Base-by-base conservation (phyloP, 805 yeast genomes). In the Wickerhamomyces queroliae region DNA sequence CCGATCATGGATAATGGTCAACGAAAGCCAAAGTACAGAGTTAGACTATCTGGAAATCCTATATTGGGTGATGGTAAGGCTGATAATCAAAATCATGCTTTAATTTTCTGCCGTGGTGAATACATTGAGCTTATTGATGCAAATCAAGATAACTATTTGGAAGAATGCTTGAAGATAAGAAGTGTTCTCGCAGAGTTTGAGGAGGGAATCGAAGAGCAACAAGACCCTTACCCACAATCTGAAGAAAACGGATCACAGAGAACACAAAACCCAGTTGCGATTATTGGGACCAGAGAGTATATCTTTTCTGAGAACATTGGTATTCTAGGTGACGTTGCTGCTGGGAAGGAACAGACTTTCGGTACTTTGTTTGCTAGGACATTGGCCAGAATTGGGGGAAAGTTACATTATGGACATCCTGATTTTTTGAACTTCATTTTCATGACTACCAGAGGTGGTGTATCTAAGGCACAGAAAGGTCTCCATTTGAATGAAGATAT, bases 401-500 rank as follows among this genome's bases (percentile, higher is more conserved):
- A 85, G 56, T 69, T 85, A 37, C 95, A 85, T 57, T 85, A 85
- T 64, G 95, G 95, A 7, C 95, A 85, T 58, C 95, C 95, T 25
- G 95, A 85, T 62, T 82, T 85, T 62, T 64, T 85, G 52, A 83
- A 84, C 51, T 73, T 78, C 10, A 66, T 82, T 1, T 85, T 80
- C 56, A 82, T 85, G 90, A 76, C 85, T 4, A 84, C 93, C 2
- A 68, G 95, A 62, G 95, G 95, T 24, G 95, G 95, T 41, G 88
- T 84, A 20, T 84, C 93, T 1, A 85, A 85, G 57, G 89, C 91
- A 10, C 93, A 85, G 55, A 80, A 79, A 51, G 91, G 93, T 7
- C 67, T 85, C 44, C 93, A 85, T 58, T 69, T 85, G 57, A 85
- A 85, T 58, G 95, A 85, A 60, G 95, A 85, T 63, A 84, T 85